Conservation (phyloP, 2,329 filamentous ascomycete species). For the Colletotrichum sp. region DNA sequence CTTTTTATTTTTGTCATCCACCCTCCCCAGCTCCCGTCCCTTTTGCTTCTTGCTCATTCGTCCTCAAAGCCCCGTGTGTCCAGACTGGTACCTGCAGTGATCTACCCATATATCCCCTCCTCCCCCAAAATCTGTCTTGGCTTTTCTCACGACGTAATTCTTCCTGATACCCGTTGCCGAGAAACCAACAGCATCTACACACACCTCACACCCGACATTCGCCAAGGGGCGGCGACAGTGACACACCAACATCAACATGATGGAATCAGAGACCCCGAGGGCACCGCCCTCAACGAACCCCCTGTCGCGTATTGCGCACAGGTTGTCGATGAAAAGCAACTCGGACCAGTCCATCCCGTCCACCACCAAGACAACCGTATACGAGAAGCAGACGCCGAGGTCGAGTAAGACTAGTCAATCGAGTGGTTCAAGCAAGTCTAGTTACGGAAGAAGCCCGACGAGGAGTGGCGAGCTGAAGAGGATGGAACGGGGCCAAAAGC, state of each 20-base stretch:
- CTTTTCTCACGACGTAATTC: background rate
- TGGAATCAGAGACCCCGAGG: background rate
- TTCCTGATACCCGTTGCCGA: background rate
- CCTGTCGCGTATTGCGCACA: slow-evolving; percentile 22
- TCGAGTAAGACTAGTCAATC: slow-evolving; percentile 7
- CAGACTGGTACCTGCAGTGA: background rate
- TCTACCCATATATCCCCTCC: background rate
- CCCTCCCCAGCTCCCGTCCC: background rate
- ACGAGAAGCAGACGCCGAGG: background rate
- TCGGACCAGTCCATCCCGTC: background rate
- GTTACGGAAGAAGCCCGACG: background rate
- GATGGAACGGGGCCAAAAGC: slow-evolving; percentile 9
- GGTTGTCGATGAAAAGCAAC: background rate
- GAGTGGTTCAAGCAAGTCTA: slow-evolving; percentile 3
- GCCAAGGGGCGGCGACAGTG: background rate
- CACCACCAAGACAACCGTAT: background rate
- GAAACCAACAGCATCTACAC: background rate
- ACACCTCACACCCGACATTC: background rate
- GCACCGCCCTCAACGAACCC: slow-evolving; percentile 11
- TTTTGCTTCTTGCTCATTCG: background rate
- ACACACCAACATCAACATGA: background rate
- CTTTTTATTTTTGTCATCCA: background rate
- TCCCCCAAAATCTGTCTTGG: background rate
- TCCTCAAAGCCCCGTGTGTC: background rate
- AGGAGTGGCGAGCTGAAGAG: slow-evolving; percentile 10